Evolutionary conservation across 805 yeast genomes (phyloP), one percentile per base, ranked within the genome.

Genomic region (Cyberlindnera petersonii): DNA sequence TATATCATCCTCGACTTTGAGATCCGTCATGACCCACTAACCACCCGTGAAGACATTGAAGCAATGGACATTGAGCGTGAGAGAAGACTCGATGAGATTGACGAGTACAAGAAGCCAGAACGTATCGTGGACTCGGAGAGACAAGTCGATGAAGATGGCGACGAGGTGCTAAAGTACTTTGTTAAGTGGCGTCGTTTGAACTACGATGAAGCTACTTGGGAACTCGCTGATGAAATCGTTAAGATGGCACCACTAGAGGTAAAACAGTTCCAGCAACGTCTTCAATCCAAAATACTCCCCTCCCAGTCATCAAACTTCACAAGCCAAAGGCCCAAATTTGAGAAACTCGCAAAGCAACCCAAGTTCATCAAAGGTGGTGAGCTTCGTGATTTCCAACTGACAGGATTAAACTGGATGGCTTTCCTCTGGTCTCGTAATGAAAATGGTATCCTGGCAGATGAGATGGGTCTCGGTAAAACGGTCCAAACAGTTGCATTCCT

Each of bases 321-420:
- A 4, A 44, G 61, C 17, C 72, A 69, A 41, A 75, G 99, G 50
- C 98, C 99, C 3, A 70, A 81, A 37, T 93, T 93, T 61, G 96
- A 87, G 60, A 93, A 91, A 58, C 69, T 93, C 37, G 74, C 75
- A 21, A 73, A 72, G 38, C 99, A 93, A 64, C 99, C 99, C 1
- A 71, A 80, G 11, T 93, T 83, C 56, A 81, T 93, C 48, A 88
- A 88, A 59, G 81, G 83, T 55, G 96, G 97, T 35, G 93, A 84
- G 60, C 72, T 93, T 48, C 78, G 98, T 60, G 98, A 93, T 66
- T 93, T 93, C 75, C 99, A 93, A 68, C 73, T 93, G 60, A 93
- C 98, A 0, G 99, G 99, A 40, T 74, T 93, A 46, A 93, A 93
- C 63, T 93, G 99, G 99, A 93, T 93, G 98, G 98, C 98, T 0